Evolutionary conservation across 2,329 filamentous ascomycete genomes (phyloP), one percentile per base, ranked within the genome.

Genomic region (Claviceps sp.): DNA sequence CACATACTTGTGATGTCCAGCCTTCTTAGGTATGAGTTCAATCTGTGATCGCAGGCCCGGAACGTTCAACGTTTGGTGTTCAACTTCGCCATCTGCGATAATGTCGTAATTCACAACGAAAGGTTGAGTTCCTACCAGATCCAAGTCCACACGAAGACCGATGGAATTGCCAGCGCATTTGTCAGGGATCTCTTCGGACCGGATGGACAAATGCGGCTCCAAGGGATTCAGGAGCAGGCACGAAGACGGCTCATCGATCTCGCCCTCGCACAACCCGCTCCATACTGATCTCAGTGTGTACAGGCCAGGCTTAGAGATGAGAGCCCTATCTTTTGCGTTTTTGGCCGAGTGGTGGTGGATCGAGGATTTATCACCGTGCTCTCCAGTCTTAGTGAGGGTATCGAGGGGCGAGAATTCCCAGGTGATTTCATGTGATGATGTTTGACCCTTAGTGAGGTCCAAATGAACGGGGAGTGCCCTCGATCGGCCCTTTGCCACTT

Each of bases 91-190:
- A 50, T 77, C 80, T 60, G 79, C 81, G 52, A 82, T 77, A 52
- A 89, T 77, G 44, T 83, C 82, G 65, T 96, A 98, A 22, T 75
- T 73, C 46, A 98, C 74, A n/a, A 75, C 73, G 69, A 98, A 98
- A 1, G 91, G 91, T 46, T 94, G 91, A 0, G 89, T 95, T 55
- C 93, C 93, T 30, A 91, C 85, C 41, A 98, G 75, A 63, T 97
- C 89, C 48, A 98, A 72, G 61, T 93, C 86, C 43, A 98, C 87
- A 11, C 85, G 80, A 51, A 98, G 77, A 42, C 93, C 93, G 55
- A 98, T 87, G 0, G 93, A 89, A 62, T 89, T 95, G 47, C 90
- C 89, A 38, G 90, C 91, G 65, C 93, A 98, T 64, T 94, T 95
- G 67, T 98, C 93, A 50, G 88, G 86, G 44, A 98, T 89, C 56